These are phyloP conservation scores for Adenanthera pavonina DNA, from an alignment of 306 rosid genomes.

Conservation along the genomic window DNA sequence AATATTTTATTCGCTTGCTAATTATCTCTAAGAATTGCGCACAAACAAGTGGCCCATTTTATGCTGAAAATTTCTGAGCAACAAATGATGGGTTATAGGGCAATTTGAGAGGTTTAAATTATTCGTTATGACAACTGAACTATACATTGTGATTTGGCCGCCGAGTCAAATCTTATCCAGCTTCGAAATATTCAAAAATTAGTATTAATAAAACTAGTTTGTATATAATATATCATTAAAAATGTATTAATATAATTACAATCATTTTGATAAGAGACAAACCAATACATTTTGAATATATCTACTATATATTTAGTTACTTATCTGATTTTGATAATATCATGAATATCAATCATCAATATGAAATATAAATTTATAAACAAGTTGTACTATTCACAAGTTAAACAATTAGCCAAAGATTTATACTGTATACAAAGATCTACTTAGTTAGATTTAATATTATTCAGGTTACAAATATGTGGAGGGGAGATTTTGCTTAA, in stretches of 20 bases:
- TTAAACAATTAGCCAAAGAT: no score
- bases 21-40: neutral
- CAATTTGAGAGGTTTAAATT: neutral
- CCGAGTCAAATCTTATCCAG: neutral
- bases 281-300: neutral
- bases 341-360: neutral
- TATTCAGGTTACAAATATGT: neutral
- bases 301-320: no score
- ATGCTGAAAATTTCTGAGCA: constrained; percentile 11
- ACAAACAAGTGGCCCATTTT: neutral
- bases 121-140: neutral
- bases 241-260: neutral
- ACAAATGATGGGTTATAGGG: constrained; percentile 15
- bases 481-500: constrained; percentile 51
- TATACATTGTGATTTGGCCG: neutral
- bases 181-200: neutral
- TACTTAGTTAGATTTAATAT: neutral
- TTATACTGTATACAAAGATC: no score
- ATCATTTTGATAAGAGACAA: neutral
- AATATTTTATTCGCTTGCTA: neutral
- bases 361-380: neutral
- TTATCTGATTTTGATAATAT: neutral
- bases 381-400: no score
- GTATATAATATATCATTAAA: neutral
- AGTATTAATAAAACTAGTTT: neutral